These are phyloP conservation scores for Fusarium succisae DNA, from an alignment of 2,329 filamentous ascomycete species.

Conservation along the genomic window DNA sequence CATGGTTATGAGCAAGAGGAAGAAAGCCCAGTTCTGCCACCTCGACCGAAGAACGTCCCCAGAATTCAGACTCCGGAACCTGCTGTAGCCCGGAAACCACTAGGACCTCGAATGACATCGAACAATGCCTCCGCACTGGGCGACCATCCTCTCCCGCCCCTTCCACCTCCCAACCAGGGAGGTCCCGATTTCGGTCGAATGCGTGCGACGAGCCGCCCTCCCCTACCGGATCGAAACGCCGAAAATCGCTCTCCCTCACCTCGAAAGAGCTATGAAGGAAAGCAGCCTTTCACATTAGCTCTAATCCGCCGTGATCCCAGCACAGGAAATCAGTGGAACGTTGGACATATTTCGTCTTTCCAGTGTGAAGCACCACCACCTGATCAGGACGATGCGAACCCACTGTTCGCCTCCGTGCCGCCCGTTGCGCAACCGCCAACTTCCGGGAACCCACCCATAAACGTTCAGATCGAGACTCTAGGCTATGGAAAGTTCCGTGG, in stretches of 20 bases:
- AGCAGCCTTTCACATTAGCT: conserved; percentile 63
- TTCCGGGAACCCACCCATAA: conserved; percentile 54
- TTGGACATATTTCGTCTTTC: conserved; percentile 70
- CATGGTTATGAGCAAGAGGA: conserved; percentile 16
- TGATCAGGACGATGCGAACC: conserved; percentile 34
- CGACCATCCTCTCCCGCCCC: conserved; percentile 19
- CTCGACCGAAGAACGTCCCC: conserved; percentile 17
- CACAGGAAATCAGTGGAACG: conserved; percentile 77
- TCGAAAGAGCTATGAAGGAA: conserved; percentile 45
- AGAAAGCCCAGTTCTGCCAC: conserved; percentile 16
- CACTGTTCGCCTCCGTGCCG: conserved; percentile 36
- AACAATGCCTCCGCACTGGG: conserved; percentile 1
- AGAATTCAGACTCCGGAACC: conserved; percentile 29
- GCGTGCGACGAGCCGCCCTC: background rate
- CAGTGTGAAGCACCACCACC: conserved; percentile 53
- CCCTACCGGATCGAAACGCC: background rate
- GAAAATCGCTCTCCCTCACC: conserved; percentile 51
- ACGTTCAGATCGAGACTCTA: conserved; percentile 62
- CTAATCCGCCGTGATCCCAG: conserved; percentile 79
- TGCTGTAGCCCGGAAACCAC: conserved; percentile 42
- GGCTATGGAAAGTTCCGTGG: conserved; percentile 67
- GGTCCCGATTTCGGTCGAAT: conserved; percentile 24
- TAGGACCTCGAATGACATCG: conserved; percentile 39
- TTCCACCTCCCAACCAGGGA: conserved; percentile 7
- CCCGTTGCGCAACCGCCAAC: conserved; percentile 26